These are phyloP conservation scores for Chenopodium quinoa DNA, from an alignment of 148 eudicot species.

Conservation along the genomic window DNA sequence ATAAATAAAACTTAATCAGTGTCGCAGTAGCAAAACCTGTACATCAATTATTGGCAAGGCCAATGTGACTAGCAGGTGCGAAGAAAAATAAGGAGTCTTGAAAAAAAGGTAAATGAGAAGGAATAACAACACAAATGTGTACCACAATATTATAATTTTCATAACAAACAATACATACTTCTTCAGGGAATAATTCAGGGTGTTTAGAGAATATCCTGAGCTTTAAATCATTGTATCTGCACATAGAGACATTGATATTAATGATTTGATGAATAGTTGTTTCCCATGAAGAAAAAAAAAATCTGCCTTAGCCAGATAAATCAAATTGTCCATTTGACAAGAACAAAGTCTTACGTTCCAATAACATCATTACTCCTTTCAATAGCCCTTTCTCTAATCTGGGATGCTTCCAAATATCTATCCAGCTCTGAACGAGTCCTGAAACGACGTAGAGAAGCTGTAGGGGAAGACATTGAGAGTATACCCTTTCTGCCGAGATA, in stretches of 20 bases:
- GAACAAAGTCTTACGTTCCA: slow-evolving; percentile 73
- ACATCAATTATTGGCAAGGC: neutral
- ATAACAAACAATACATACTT: slow-evolving; percentile 39
- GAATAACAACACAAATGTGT: neutral
- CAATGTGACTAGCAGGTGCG: neutral
- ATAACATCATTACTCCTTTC: slow-evolving; percentile 84
- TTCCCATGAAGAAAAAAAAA: neutral
- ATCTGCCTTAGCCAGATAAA: neutral
- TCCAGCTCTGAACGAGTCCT: slow-evolving; percentile 96
- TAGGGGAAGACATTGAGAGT: slow-evolving; percentile 56
- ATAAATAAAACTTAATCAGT: neutral
- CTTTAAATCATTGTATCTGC: slow-evolving; percentile 85
- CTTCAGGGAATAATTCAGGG: slow-evolving; percentile 91
- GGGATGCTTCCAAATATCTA: slow-evolving; percentile 89
- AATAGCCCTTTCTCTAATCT: slow-evolving; percentile 86
- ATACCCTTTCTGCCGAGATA: slow-evolving; percentile 38
- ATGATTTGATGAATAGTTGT: neutral
- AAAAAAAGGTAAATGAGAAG: neutral
- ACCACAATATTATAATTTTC: neutral
- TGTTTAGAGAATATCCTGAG: slow-evolving; percentile 84
- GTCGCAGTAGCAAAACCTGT: neutral
- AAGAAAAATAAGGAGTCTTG: neutral
- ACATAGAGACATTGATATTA: slow-evolving; percentile 14
- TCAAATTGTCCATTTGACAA: neutral
- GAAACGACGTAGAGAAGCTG: slow-evolving; percentile 72